These are phyloP conservation scores for Pisolithus marmoratus DNA, from an alignment of 768 basidiomycete species.

Conservation along the genomic window DNA sequence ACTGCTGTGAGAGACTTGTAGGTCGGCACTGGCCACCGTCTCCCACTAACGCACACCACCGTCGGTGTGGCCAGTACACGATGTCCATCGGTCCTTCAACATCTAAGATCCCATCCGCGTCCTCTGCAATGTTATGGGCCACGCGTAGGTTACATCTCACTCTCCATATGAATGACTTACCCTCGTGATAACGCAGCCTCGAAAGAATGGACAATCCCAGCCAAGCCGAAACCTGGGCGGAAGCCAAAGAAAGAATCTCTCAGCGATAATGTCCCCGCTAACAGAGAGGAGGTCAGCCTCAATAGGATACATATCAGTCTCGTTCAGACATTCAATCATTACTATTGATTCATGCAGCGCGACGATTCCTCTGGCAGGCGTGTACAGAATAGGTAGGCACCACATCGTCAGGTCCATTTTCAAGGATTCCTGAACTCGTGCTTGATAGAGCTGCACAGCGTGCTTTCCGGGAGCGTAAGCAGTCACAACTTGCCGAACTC, in stretches of 20 bases:
- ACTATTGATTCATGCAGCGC: constrained; percentile 16
- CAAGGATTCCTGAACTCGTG: constrained; percentile 7
- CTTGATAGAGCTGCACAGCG: constrained; percentile 74
- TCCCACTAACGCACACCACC: background rate
- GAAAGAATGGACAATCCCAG: constrained; percentile 86
- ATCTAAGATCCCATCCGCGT: constrained; percentile 29
- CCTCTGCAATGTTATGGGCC: constrained; percentile 66
- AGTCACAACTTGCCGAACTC: constrained; percentile 80
- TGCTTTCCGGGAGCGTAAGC: constrained; percentile 85
- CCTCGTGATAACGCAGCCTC: constrained; percentile 45
- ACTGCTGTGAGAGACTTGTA: background rate
- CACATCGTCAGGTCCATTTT: background rate
- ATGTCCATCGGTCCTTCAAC: constrained; percentile 24
- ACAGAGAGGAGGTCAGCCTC: constrained; percentile 46
- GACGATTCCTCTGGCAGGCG: constrained; percentile 59
- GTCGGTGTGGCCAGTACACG: constrained; percentile 10
- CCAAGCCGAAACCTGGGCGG: constrained; percentile 81
- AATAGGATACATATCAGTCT: background rate
- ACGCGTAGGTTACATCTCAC: constrained; percentile 43
- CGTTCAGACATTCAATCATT: constrained; percentile 4
- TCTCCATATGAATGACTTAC: background rate
- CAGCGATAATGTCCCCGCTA: constrained; percentile 16
- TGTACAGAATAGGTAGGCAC: constrained; percentile 65
- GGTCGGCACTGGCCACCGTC: background rate
- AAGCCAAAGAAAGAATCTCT: constrained; percentile 73